These are phyloP conservation scores for Solanum pinnatisectum DNA, from an alignment of 257 asterid genomes.

Conservation along the genomic window DNA sequence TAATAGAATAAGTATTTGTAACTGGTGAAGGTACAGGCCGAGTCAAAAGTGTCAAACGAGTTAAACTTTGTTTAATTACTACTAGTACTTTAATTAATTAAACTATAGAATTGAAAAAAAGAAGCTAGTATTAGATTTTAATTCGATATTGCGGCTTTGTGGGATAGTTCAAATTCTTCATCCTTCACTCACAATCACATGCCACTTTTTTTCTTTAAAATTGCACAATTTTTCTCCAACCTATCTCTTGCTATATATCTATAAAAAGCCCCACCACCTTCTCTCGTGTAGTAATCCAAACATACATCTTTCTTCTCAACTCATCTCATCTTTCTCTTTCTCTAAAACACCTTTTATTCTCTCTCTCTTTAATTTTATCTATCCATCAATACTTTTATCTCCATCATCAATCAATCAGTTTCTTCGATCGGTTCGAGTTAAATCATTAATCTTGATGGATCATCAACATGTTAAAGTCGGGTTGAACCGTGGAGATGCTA, in stretches of 20 bases:
- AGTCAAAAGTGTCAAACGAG: not conserved
- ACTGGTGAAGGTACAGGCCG: not conserved
- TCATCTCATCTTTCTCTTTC: not conserved
- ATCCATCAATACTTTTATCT: not conserved
- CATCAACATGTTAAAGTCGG: not conserved
- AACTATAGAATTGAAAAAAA: not conserved
- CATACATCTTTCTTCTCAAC: not conserved
- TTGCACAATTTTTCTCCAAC: not conserved
- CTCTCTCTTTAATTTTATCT: not conserved
- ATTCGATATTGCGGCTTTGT: not conserved
- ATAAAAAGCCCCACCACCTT: conserved; percentile 11
- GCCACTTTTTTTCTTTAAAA: not conserved
- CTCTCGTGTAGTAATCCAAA: conserved; percentile 2
- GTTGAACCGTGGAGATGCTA: not conserved
- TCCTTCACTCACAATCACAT: not conserved
- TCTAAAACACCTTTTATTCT: not conserved
- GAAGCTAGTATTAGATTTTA: not conserved
- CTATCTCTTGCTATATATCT: not conserved
- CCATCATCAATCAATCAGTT: not conserved
- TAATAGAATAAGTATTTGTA: not conserved
- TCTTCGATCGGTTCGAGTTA: not conserved
- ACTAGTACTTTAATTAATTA: not conserved
- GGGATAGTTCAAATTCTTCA: not conserved
- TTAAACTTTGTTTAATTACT: not conserved
- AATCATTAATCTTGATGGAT: conserved; percentile 18